Percentiles rank a stretch among this genome's conserved stretches.
phyloP scores from a whole-genome alignment of 495 filamentous ascomycete genomes.

The Neohortaea acidophila region DNA sequence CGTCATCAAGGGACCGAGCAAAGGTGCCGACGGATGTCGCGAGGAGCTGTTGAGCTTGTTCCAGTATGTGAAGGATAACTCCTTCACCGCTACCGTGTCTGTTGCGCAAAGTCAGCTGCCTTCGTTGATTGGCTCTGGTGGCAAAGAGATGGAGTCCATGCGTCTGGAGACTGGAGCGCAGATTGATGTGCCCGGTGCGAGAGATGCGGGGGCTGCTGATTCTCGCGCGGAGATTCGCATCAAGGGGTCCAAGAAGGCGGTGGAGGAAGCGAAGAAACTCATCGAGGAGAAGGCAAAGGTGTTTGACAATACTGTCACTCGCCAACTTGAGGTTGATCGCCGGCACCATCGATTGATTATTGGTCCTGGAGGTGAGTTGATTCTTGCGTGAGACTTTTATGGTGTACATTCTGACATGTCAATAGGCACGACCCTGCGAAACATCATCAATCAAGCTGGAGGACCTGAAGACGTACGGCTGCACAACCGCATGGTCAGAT shows the following conservation, averaged over 20 bases:
- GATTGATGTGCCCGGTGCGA: slow-evolving; percentile 71
- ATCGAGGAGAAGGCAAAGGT: slow-evolving; percentile 66
- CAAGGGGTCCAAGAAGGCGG: slow-evolving; percentile 78
- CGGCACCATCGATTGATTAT: slow-evolving; percentile 86
- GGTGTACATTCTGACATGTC: slow-evolving; percentile 24
- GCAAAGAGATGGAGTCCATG: slow-evolving; percentile 78
- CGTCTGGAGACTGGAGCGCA: slow-evolving; percentile 66
- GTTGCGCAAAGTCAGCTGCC: slow-evolving; percentile 80
- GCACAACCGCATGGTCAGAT: slow-evolving; percentile 72
- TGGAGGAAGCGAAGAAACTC: slow-evolving; percentile 75
- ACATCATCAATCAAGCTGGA: slow-evolving; percentile 74
- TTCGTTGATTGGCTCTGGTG: slow-evolving; percentile 76
- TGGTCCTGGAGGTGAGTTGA: slow-evolving; percentile 62
- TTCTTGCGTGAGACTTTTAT: slow-evolving; percentile 1
- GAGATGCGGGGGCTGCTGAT: slow-evolving; percentile 43
- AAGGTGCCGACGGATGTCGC: slow-evolving; percentile 76
- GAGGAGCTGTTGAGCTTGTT: slow-evolving; percentile 75
- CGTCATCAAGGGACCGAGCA: slow-evolving; percentile 73
- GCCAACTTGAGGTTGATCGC: slow-evolving; percentile 74
- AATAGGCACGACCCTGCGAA: slow-evolving; percentile 66
- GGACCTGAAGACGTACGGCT: slow-evolving; percentile 72
- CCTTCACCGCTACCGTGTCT: slow-evolving; percentile 57
- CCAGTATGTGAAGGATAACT: slow-evolving; percentile 77
- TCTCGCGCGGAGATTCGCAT: slow-evolving; percentile 68
- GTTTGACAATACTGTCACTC: slow-evolving; percentile 73